A percentile compares a stretch with the other conserved stretches of the same genome.
Evolutionary conservation across 1,284 basidiomycete genomes (phyloP).

Genomic region (Cystobasidiaceae sp.): DNA sequence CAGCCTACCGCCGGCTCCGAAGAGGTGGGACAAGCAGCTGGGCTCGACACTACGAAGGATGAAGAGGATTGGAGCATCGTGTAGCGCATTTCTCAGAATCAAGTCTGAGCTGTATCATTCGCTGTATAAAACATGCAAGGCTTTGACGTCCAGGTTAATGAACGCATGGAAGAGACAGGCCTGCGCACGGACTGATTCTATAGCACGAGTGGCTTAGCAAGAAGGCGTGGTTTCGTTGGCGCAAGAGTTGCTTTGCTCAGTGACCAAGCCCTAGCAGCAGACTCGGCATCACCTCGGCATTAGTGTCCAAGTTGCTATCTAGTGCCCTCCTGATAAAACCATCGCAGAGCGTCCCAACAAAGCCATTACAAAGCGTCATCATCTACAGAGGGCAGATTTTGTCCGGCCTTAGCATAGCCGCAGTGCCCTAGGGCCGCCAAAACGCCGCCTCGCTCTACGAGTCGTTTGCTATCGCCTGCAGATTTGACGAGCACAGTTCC

Average conservation of each 20-base stretch:
- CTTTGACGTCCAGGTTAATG: neutral
- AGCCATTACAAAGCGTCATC: neutral
- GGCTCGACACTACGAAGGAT: neutral
- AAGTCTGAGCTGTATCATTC: too few relatives aligned
- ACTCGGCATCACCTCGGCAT: too few relatives aligned
- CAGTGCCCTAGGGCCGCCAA: slow-evolving; percentile 17
- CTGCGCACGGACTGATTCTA: too few relatives aligned
- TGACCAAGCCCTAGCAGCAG: too few relatives aligned
- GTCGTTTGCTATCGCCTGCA: neutral
- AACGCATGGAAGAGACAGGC: neutral
- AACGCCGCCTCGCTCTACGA: slow-evolving; percentile 6
- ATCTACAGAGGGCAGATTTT: neutral
- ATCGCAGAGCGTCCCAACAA: neutral
- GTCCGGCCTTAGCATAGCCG: slow-evolving; percentile 17
- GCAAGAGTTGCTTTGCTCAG: too few relatives aligned
- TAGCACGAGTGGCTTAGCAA: too few relatives aligned
- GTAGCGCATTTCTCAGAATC: too few relatives aligned
- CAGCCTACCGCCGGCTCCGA: neutral
- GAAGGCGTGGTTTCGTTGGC: too few relatives aligned
- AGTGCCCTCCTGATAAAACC: neutral
- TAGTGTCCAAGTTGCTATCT: neutral
- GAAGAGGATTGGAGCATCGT: neutral
- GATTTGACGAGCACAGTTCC: slow-evolving; percentile 26
- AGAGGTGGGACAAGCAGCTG: neutral
- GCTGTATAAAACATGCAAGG: neutral